Base-by-base conservation (phyloP, 805 yeast genomes). In the Naumovozyma dairenensis region DNA sequence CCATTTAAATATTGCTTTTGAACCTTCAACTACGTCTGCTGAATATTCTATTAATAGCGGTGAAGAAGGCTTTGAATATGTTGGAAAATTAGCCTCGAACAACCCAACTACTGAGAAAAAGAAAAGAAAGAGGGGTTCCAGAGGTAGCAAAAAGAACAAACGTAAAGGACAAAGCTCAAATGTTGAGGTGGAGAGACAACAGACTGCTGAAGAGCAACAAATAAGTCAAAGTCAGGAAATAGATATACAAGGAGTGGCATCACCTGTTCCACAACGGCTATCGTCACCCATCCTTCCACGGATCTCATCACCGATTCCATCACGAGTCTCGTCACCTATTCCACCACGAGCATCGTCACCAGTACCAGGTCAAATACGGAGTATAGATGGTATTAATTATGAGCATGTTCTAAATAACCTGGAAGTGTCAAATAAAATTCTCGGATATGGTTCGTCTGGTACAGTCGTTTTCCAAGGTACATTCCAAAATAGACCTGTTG, bases 391-490 rank as follows among this genome's bases (percentile, higher is more conserved):
- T 8, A 31, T 45, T 9, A 48, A 48, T 25, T 33, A 39, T 29
- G 59, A 54, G 25, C 38, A 44, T 15, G 43, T 61, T 25, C 62
- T 69, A 33, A 72, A 67, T 33, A 75, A 71, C 36, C 57, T 84
- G 41, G 62, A 67, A 0, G 71, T 89, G 3, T 73, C 93, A 0
- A 80, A 80, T 41, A 73, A 69, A 19, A 70, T 86, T n/a, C 60
- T 92, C 32, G 98, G 98, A 1, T 85, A 84, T 54, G 98, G 98
- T 1, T 84, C 96, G 1, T 95, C 87, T 46, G 98, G 98, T 18
- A 92, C 98, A 0, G 85, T 89, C 19, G 98, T 92, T 1, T 85
- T 76, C 52, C 75, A 79, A 51, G 98, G 98, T 1, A 71, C 74
- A 4, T 92, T 87, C 60, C 96, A 89, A 51, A 79, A 76, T 45